Conservation (phyloP, 139 green algal species). For the Penium margaritaceum region DNA sequence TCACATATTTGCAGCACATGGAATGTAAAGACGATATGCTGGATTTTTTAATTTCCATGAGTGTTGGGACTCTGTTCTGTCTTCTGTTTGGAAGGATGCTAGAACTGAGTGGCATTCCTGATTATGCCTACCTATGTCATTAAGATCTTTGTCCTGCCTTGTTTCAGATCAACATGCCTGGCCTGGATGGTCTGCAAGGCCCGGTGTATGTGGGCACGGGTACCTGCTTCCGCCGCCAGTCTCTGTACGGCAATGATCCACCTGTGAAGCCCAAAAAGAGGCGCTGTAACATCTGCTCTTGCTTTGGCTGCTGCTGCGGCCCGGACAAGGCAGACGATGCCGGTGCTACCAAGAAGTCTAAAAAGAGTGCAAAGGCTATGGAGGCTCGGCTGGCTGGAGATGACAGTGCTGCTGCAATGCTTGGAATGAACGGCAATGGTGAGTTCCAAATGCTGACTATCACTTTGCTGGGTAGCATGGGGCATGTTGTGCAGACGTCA, state of each 20-base stretch:
- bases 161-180: constrained; percentile 14
- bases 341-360: background rate
- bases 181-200: constrained; percentile 29
- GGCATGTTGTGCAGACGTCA: too few relatives aligned
- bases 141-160: background rate
- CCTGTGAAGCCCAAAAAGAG: constrained; percentile 8
- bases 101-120: background rate
- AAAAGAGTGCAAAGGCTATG: background rate
- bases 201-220: constrained; percentile 38
- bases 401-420: background rate
- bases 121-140: background rate
- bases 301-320: constrained; percentile 3
- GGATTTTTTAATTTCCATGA: too few relatives aligned
- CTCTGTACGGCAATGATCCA: constrained; percentile 23
- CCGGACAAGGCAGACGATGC: background rate
- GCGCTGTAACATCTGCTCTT: constrained; percentile 13
- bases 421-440: background rate
- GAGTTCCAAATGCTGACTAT: background rate
- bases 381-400: too few relatives aligned
- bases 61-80: too few relatives aligned
- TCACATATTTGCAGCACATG: background rate
- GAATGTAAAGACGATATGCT: background rate
- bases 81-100: too few relatives aligned
- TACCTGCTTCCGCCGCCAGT: constrained; percentile 31
- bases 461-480: background rate